These are phyloP conservation scores for Diaporthe caulivora DNA, from an alignment of 2,329 filamentous ascomycete genomes.

Conservation along the genomic window DNA sequence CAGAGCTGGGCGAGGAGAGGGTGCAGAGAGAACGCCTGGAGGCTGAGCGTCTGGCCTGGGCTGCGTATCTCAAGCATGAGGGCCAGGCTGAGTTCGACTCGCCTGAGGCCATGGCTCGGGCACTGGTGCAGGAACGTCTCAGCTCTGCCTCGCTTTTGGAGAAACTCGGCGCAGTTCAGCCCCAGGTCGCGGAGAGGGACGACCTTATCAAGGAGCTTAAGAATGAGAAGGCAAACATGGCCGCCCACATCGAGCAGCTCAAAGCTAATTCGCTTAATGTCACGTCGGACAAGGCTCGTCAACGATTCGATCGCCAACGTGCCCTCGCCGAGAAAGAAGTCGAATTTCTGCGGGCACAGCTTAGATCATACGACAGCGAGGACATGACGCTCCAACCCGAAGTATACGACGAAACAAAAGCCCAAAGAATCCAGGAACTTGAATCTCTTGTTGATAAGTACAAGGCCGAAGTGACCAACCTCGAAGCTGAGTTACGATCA, in stretches of 20 bases:
- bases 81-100: slow-evolving; percentile 84
- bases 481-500: slow-evolving; percentile 80
- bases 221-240: slow-evolving; percentile 74
- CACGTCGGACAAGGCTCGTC: slow-evolving; percentile 74
- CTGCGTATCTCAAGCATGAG: slow-evolving; percentile 82
- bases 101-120: slow-evolving; percentile 87
- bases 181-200: slow-evolving; percentile 83
- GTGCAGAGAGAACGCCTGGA: slow-evolving; percentile 89
- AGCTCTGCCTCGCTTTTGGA: slow-evolving; percentile 85
- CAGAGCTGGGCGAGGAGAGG: slow-evolving; percentile 82
- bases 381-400: slow-evolving; percentile 88
- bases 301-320: slow-evolving; percentile 87
- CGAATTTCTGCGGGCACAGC: slow-evolving; percentile 91
- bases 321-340: slow-evolving; percentile 90
- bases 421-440: slow-evolving; percentile 81
- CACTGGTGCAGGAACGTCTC: slow-evolving; percentile 84
- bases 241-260: slow-evolving; percentile 77
- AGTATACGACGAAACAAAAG: slow-evolving; percentile 80
- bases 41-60: slow-evolving; percentile 89
- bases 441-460: slow-evolving; percentile 91
- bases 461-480: slow-evolving; percentile 80
- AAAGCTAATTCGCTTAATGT: slow-evolving; percentile 63
- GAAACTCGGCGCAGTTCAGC: slow-evolving; percentile 81
- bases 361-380: slow-evolving; percentile 89
- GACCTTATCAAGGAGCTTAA: slow-evolving; percentile 80